Evolutionary conservation across 108 stramenopile genomes (phyloP), one percentile per base, ranked within the genome.

Genomic region (Pseudonitzschia delicatissima): DNA sequence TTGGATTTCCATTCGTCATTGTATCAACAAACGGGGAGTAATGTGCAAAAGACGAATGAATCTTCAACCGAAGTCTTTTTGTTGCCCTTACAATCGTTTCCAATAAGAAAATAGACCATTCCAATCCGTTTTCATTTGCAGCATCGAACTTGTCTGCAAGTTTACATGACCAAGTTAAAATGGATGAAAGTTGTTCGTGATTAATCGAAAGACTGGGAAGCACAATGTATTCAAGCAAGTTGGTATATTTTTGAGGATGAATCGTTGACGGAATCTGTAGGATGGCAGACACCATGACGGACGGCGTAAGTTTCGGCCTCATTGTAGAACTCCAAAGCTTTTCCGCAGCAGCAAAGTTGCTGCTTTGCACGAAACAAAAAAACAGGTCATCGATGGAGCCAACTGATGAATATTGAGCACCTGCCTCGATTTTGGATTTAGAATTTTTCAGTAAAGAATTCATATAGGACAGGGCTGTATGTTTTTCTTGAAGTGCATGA

Each of bases 61-160:
- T 45, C 11, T 66, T 47, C 17, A 73, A 52, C 15, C 63, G 64
- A 13, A 82, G 65, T 4, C 66, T 60, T 35, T 80, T 80, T 21
- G 66, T 72, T 44, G 68, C 79, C 15, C 61, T 39, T n/a, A 70
- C 73, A 20, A 64, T 47, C 4, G 60, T 50, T 57, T 82, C 52
- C 45, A 90, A 67, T 25, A 91, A 65, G 15, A 58, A 45, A 48
- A 94, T 94, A 12, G 88, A 72, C 32, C 76, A 68, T 8, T 84
- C 85, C 6, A 93, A 57, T 9, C 78, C 79, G 33, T 53, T 51
- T 25, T 62, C 68, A 37, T 59, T 60, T 36, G 68, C 51, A 25
- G 81, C 82, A 48, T 93, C 92, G 52, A 83, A 83, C 34, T 64
- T 52, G 69, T 94, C 86, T 3, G 93, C 90, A n/a, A 72, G 78